Evolutionary conservation across 2,329 filamentous ascomycete genomes (phyloP).

Genomic region (Talaromyces sp.): DNA sequence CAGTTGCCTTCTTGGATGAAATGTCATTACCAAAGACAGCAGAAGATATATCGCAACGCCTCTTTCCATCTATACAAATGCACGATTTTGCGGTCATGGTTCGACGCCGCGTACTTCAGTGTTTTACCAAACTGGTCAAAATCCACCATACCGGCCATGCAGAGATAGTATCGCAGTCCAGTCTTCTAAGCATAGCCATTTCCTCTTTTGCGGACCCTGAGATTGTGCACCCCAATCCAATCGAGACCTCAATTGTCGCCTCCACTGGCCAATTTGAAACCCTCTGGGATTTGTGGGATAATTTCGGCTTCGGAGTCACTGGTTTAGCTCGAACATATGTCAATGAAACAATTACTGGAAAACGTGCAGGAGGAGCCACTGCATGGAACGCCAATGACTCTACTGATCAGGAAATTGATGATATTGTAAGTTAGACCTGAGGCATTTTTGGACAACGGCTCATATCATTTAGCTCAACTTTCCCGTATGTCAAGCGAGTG

Average conservation of each 20-base stretch:
- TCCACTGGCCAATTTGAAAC: constrained; percentile 87
- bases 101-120: constrained; percentile 86
- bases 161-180: constrained; percentile 85
- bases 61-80: constrained; percentile 81
- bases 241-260: constrained; percentile 88
- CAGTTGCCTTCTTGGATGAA: constrained; percentile 80
- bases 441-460: constrained; percentile 4
- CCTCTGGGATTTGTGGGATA: constrained; percentile 92
- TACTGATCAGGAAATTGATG: constrained; percentile 39
- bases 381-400: constrained; percentile 40
- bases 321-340: constrained; percentile 77
- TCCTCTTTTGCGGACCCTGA: constrained; percentile 92
- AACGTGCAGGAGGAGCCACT: constrained; percentile 58
- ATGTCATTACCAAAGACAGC: constrained; percentile 78
- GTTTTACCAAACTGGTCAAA: constrained; percentile 87
- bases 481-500: constrained; percentile 77
- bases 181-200: constrained; percentile 82
- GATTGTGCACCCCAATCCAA: constrained; percentile 63
- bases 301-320: constrained; percentile 90
- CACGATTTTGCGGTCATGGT: constrained; percentile 92
- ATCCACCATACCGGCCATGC: constrained; percentile 79
- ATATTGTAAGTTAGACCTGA: constrained; percentile 34
- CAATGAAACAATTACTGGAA: constrained; percentile 66
- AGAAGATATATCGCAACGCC: constrained; percentile 79
- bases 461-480: constrained; percentile 38